Percentiles rank a stretch among this genome's conserved stretches.
phyloP scores from a whole-genome alignment of 768 basidiomycete species.

The Rhodotorula kratochvilovae region DNA sequence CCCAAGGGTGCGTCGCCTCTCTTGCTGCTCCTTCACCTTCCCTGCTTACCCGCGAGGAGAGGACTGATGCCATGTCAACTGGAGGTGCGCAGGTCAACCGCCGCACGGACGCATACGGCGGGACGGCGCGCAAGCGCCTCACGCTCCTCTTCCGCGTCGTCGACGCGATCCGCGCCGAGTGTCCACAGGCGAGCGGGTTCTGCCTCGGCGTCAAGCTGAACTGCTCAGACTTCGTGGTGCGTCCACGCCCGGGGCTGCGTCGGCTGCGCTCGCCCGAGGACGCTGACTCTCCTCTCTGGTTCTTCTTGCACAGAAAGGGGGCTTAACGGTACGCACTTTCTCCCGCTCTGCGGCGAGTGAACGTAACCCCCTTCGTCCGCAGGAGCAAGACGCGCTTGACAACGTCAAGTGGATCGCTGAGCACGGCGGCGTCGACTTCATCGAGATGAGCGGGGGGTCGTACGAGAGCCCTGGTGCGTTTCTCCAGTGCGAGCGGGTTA shows the following conservation, averaged over 20 bases:
- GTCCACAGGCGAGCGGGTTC: constrained; percentile 55
- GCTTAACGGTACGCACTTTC: constrained; percentile 33
- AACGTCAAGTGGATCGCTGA: constrained; percentile 61
- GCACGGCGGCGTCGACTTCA: constrained; percentile 70
- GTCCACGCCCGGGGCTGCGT: constrained; percentile 8
- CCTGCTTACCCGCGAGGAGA: not conserved
- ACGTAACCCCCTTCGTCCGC: not conserved
- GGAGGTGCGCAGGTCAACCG: constrained; percentile 51
- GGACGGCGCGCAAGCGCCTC: constrained; percentile 52
- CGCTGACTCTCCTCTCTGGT: not conserved
- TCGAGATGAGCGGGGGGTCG: constrained; percentile 82
- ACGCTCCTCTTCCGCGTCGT: constrained; percentile 60
- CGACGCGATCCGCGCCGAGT: constrained; percentile 55
- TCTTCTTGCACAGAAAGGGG: constrained; percentile 30
- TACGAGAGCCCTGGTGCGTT: constrained; percentile 69
- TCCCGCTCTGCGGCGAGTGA: not conserved
- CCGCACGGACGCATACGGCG: constrained; percentile 63
- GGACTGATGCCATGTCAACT: not conserved
- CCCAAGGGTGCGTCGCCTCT: constrained; percentile 55
- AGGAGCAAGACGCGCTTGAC: constrained; percentile 54
- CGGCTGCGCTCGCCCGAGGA: not conserved
- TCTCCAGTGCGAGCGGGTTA: not conserved
- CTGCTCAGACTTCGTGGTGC: constrained; percentile 64
- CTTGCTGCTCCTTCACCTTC: not conserved
- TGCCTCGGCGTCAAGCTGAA: constrained; percentile 75